Conservation (phyloP, 2,329 filamentous ascomycete species). For the Fusarium dlaminii region DNA sequence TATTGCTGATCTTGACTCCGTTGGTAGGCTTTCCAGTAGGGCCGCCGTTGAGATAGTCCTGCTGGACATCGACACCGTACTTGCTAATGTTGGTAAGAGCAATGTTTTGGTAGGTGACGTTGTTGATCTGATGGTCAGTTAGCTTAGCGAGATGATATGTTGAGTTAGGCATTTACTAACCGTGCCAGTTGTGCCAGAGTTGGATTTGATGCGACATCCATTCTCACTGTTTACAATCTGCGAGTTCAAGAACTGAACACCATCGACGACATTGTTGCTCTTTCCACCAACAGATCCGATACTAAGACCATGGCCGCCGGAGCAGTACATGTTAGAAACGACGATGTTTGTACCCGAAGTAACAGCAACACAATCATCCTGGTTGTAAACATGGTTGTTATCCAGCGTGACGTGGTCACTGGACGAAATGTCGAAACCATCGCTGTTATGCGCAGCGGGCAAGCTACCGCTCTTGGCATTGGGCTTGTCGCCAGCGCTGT, state of each 20-base stretch:
- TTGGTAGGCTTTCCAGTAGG: conserved; percentile 53
- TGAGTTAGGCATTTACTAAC: rapidly evolving
- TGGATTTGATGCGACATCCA: conserved; percentile 19
- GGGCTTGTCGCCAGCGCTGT: conserved; percentile 46
- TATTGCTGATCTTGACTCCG: conserved; percentile 60
- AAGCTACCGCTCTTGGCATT: conserved; percentile 33
- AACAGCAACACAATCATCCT: conserved; percentile 68
- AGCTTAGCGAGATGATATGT: rapidly evolving
- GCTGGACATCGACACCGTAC: conserved; percentile 49
- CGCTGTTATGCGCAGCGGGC: conserved; percentile 58
- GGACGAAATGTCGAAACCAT: conserved; percentile 65
- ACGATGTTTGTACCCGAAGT: conserved; percentile 54
- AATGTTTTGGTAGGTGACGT: conserved; percentile 54
- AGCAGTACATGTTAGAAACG: conserved; percentile 43
- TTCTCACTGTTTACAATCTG: conserved; percentile 46
- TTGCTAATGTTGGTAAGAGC: conserved; percentile 52
- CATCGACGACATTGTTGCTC: conserved; percentile 60
- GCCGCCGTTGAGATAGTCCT: conserved; percentile 57
- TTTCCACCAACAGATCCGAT: conserved; percentile 56
- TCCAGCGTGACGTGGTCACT: conserved; percentile 60
- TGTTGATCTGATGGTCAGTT: conserved; percentile 46
- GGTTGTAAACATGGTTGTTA: conserved; percentile 64
- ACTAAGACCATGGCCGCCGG: conserved; percentile 52
- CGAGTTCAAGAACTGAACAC: conserved; percentile 58
- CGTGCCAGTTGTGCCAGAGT: conserved; percentile 49